These are phyloP conservation scores for Globisporangium abappressorium DNA, from an alignment of 352 stramenopile species.

Conservation along the genomic window DNA sequence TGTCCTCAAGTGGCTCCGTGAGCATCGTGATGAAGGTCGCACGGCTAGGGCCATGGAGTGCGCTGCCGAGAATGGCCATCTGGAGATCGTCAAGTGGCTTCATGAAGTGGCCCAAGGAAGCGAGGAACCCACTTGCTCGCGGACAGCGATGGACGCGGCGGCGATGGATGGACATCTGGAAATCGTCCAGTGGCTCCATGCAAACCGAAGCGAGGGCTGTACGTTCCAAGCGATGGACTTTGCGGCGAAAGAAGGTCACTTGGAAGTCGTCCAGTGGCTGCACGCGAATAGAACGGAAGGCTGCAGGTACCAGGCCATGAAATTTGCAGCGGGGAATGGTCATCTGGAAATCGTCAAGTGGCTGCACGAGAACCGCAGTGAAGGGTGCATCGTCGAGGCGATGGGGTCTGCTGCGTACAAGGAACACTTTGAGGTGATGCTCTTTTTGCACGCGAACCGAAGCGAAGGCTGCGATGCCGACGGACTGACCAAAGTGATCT, in stretches of 20 bases:
- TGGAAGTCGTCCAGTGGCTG: background rate
- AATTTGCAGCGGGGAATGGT: background rate
- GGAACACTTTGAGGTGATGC: background rate
- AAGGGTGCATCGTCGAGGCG: background rate
- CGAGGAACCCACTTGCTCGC: too few relatives aligned
- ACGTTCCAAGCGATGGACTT: background rate
- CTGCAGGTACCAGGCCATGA: background rate
- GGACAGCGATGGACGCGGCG: too few relatives aligned
- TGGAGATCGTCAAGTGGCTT: background rate
- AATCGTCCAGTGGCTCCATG: background rate
- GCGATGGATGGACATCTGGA: too few relatives aligned
- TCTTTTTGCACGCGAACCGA: background rate
- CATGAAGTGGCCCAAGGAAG: too few relatives aligned
- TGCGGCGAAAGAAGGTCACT: background rate
- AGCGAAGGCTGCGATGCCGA: background rate
- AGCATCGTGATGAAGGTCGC: background rate
- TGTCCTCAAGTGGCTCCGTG: background rate
- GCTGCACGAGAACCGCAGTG: background rate
- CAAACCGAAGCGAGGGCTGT: background rate
- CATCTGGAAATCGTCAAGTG: background rate
- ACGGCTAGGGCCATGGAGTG: background rate
- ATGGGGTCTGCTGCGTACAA: background rate
- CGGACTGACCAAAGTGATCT: background rate
- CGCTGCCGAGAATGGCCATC: background rate
- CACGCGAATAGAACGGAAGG: background rate